Base-by-base conservation (phyloP, 164 flowering plant genomes). In the Magnolia changhungtana region DNA sequence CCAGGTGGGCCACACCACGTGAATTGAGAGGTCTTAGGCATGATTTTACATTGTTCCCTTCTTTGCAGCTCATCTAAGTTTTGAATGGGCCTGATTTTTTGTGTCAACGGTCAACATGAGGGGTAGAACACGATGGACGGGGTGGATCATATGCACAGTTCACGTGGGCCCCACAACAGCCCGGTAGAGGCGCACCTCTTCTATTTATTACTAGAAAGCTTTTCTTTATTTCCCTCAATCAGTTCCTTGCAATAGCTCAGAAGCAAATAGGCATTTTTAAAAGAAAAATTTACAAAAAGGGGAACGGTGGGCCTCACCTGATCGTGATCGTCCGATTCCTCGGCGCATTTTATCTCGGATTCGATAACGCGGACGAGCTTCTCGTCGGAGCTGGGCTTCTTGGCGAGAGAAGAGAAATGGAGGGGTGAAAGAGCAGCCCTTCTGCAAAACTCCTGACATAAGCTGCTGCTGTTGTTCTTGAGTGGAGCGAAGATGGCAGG, bases 301-400 rank as follows among this genome's bases (percentile, higher is more conserved):
- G 50, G 49, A 50, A 8, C 1, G 21, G 13, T 18, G 55, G 61
- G 51, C 7, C 78, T 74, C 24, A 92, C 94, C 84, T 24, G 78
- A 50, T 84, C 81, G 23, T 78, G 85, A 49, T 83, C 87, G 67
- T 90, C 87, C 3, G 85, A 69, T 72, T 90, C 91, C 70, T 78
- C 80, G 23, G 91, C 87, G 68, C 81, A 85, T 65, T 86, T 69
- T 63, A 93, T 91, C 82, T 93, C 95, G 6, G 84, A 74, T 2
- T 89, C 87, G 52, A 93, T 76, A 68, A 88, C 88, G n/a, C 86
- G 80, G 31, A 93, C 74, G 18, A 93, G 88, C 14, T 75, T 71
- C 75, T 81, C 87, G 68, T 89, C 90, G 1, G 90, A 81, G 50
- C 74, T 80, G 3, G 86, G 70, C 29, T 55, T 75, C 71, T 68